phyloP scores from a whole-genome alignment of 805 yeast species.

The Sugiyamaella boreocaroliniensis region DNA sequence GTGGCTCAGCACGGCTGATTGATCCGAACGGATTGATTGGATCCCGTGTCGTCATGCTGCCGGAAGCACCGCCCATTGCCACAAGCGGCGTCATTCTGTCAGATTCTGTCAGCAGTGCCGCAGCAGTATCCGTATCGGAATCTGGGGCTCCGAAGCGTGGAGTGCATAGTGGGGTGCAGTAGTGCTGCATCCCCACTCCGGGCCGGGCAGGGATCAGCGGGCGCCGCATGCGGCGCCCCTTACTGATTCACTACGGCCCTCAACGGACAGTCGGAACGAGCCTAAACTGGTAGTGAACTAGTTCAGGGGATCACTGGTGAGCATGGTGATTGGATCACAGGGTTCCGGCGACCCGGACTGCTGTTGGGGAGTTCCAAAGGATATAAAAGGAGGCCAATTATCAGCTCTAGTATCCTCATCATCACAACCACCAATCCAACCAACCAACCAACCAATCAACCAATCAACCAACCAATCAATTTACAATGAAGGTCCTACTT shows the following conservation, averaged over 20 bases:
- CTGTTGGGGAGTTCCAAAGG: not conserved
- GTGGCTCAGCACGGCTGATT: too few relatives aligned
- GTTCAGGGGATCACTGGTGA: too few relatives aligned
- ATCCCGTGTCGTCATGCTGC: too few relatives aligned
- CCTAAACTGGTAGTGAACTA: not conserved
- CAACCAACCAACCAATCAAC: not conserved
- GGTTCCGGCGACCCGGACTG: too few relatives aligned
- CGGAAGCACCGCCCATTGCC: too few relatives aligned
- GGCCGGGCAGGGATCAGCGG: not conserved
- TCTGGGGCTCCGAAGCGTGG: not conserved
- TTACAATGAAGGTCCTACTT: slow-evolving; percentile 39
- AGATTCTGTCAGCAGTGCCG: too few relatives aligned
- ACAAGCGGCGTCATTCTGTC: too few relatives aligned
- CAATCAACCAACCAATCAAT: not conserved
- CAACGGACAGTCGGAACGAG: not conserved
- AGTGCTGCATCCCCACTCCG: not conserved
- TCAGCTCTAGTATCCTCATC: not conserved
- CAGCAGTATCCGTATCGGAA: too few relatives aligned
- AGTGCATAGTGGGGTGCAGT: not conserved
- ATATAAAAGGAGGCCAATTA: not conserved
- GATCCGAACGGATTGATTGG: too few relatives aligned
- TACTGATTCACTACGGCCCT: not conserved
- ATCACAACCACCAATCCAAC: not conserved
- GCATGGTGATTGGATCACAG: too few relatives aligned
- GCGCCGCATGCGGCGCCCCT: not conserved